Evolutionary conservation across 2,329 filamentous ascomycete genomes (phyloP), one percentile per base, ranked within the genome.

Genomic region (Penicillium aurantiogriseum): DNA sequence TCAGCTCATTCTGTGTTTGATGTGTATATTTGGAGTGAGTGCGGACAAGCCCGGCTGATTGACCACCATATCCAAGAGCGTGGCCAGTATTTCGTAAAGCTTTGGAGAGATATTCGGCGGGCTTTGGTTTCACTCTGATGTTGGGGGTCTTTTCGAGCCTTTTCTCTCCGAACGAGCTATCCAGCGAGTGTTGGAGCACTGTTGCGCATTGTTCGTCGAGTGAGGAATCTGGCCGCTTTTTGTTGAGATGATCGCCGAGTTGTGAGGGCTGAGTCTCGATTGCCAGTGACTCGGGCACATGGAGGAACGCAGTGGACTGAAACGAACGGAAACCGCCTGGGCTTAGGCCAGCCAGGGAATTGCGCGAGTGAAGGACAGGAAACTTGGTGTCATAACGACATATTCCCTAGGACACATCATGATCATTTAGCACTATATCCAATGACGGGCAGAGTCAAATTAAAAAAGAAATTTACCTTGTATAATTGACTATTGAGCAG

Each of bases 31-130:
- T 54, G 1, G 35, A 43, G 21, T 31, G 15, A 33, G 57, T 40
- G 54, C 58, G 31, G 21, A 48, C 47, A 40, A 35, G 33, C 54
- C 43, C 33, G 46, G 31, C 23, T 19, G 50, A n/a, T 50, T 38
- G 39, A 17, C 43, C 10, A 36, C 48, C 7, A 47, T 40, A 19
- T n/a, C 59, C 59, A 29, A 65, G 57, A 6, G 51, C 29, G 48
- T 66, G 59, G 13, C 62, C 62, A 52, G 56, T 38, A 35, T 65
- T 67, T 43, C 63, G 65, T n/a, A 74, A 63, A 8, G 63, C 65
- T 59, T 69, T 64, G 7, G 68, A 58, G 25, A 74, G 65, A 46
- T 71, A 71, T 51, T 72, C 65, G 11, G 70, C 68, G 17, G 71
- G 71, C 3, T 67, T 72, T 11, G 64, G 64, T 43, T 55, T 56